Evolutionary conservation across 2,329 filamentous ascomycete genomes (phyloP), one percentile per base, ranked within the genome.

Genomic region (Magnaporthiopsis poae): DNA sequence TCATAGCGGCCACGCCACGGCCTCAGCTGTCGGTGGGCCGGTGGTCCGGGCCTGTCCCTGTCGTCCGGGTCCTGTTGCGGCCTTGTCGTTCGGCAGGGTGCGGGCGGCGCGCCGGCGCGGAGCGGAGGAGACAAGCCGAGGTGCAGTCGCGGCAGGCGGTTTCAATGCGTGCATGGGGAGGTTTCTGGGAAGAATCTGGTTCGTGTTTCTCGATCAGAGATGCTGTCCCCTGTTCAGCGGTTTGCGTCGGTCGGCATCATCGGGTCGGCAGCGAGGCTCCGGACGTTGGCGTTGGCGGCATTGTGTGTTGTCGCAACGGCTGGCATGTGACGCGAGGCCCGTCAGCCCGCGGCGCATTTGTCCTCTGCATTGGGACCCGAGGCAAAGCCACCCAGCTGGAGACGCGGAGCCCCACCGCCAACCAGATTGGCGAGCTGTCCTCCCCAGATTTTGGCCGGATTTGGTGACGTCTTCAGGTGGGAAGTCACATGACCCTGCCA

Each of bases 1-100:
- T 91, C 94, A 97, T 97, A 68, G 67, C 73, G 66, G 68, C 70
- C 46, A 62, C 36, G n/a, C 46, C 35, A 7, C 46, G 35, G 62
- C 46, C 35, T 46, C 46, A 52, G 62, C 62, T 27, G 61, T 39
- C 61, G 33, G 27, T 62, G 27, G 61, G 21, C 33, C 33, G 12
- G 35, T 18, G 21, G 35, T 2, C 35, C 35, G 62, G 62, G 62
- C 31, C 35, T n/a, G 8, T 63, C n/a, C 8, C 13, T 18, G 15
- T 29, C n/a, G 21, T 46, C 33, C 46, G 21, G 21, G 21, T 21
- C 21, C n/a, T 56, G n/a, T 56, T 13, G 46, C 46, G 46, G n/a
- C 21, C 46, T 56, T 25, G 21, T 2, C 7, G 21, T n/a, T 56
- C 9, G 46, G 46, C 18, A 3, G 21, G 21, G 39, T 46, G 46